phyloP scores from a whole-genome alignment of 805 yeast species.

The Hemisphaericaspora nanyangensis region DNA sequence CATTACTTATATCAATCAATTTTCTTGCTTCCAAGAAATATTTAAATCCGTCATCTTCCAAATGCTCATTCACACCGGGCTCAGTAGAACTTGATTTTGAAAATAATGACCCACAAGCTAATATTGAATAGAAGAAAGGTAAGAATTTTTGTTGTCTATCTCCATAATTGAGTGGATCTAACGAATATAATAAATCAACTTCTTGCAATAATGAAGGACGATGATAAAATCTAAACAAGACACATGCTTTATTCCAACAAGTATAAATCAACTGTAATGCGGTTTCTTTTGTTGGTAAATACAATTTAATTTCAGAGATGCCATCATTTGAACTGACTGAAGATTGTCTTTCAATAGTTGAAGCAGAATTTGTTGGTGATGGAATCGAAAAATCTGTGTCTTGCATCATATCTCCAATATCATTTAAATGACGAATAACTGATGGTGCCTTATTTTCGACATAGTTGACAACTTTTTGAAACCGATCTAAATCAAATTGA shows the following conservation, averaged over 20 bases:
- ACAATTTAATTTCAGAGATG: constrained; percentile 50
- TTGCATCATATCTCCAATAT: constrained; percentile 24
- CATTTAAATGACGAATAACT: constrained; percentile 16
- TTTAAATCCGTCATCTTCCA: constrained; percentile 73
- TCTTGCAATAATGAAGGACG: constrained; percentile 76
- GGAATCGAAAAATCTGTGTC: constrained; percentile 21
- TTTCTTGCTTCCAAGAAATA: constrained; percentile 80
- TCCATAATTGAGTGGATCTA: constrained; percentile 69
- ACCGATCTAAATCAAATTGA: constrained; percentile 31
- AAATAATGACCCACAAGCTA: constrained; percentile 85
- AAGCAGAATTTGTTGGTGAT: constrained; percentile 5
- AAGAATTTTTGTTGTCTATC: constrained; percentile 70
- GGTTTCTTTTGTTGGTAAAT: constrained; percentile 70
- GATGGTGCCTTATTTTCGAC: constrained; percentile 14
- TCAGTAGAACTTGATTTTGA: constrained; percentile 36
- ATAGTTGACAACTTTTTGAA: constrained; percentile 22
- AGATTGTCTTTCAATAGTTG: constrained; percentile 12
- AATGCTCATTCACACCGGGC: constrained; percentile 27
- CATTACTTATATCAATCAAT: constrained; percentile 77
- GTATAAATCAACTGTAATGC: constrained; percentile 69
- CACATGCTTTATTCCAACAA: constrained; percentile 85
- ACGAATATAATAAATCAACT: constrained; percentile 68
- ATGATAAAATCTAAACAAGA: constrained; percentile 79
- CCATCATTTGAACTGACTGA: constrained; percentile 22
- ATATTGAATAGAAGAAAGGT: constrained; percentile 79